Evolutionary conservation across 495 filamentous ascomycete genomes (phyloP).

Genomic region (Lophiotrema nucula): DNA sequence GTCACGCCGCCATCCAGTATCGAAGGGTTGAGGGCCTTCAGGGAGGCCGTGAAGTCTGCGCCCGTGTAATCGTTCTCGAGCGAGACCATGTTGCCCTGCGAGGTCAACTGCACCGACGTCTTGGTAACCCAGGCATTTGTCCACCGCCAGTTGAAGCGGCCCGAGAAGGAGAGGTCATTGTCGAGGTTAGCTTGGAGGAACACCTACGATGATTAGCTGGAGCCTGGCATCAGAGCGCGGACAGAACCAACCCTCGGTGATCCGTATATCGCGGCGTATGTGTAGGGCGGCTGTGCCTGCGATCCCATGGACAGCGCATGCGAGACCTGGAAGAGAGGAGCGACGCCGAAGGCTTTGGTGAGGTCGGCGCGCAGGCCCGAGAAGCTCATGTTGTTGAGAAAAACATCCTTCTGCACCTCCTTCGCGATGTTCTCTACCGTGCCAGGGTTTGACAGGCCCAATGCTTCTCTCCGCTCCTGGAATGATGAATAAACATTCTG

Average conservation of each 20-base stretch:
- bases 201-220: constrained; percentile 54
- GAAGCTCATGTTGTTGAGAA: constrained; percentile 94
- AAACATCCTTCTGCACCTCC: constrained; percentile 92
- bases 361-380: constrained; percentile 90
- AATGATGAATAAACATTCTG: constrained; percentile 80
- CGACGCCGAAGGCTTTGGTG: constrained; percentile 89
- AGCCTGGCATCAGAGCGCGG: not conserved
- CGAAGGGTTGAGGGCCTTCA: constrained; percentile 94
- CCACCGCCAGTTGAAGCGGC: constrained; percentile 90
- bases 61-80: constrained; percentile 94
- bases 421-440: constrained; percentile 85
- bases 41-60: constrained; percentile 81
- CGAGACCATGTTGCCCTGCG: constrained; percentile 74
- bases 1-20: constrained; percentile 86
- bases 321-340: constrained; percentile 93
- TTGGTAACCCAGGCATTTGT: constrained; percentile 73
- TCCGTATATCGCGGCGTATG: constrained; percentile 89
- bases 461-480: constrained; percentile 75
- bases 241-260: constrained; percentile 72
- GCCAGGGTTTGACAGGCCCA: constrained; percentile 89
- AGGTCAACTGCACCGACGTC: constrained; percentile 75
- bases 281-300: constrained; percentile 85
- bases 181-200: constrained; percentile 95
- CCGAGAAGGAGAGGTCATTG: constrained; percentile 77
- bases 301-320: constrained; percentile 93